Conservation (phyloP, 352 stramenopile genomes). For the Phytopythium chamaehyphon region DNA sequence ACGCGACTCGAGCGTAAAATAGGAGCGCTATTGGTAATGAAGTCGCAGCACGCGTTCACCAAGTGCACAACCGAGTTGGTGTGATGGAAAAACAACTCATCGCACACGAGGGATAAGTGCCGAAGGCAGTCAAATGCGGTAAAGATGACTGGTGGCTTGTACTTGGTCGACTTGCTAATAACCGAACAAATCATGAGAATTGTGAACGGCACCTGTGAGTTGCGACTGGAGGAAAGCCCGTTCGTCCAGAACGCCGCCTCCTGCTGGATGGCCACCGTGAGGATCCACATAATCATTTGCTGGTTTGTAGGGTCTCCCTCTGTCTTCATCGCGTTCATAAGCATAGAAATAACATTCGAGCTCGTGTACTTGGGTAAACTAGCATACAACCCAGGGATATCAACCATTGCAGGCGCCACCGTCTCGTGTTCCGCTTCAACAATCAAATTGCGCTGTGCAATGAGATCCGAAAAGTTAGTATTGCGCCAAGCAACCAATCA, state of each 20-base stretch:
- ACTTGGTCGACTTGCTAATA: constrained; percentile 73
- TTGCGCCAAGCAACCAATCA: background rate
- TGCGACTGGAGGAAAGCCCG: constrained; percentile 74
- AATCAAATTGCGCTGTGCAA: constrained; percentile 48
- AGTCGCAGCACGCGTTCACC: constrained; percentile 83
- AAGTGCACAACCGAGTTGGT: constrained; percentile 77
- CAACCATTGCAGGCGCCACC: constrained; percentile 56
- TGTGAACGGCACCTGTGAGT: constrained; percentile 81
- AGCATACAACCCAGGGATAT: constrained; percentile 71
- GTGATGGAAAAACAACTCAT: constrained; percentile 72
- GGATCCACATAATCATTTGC: constrained; percentile 88
- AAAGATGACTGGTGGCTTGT: constrained; percentile 82
- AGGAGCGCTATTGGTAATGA: constrained; percentile 75
- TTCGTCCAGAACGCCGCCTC: constrained; percentile 83
- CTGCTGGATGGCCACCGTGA: constrained; percentile 83
- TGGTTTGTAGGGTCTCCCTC: constrained; percentile 84
- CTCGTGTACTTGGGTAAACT: constrained; percentile 79
- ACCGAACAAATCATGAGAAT: constrained; percentile 84
- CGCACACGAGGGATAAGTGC: constrained; percentile 72
- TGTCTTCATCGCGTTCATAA: constrained; percentile 81
- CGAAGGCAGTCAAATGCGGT: constrained; percentile 84
- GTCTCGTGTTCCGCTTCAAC: constrained; percentile 77
- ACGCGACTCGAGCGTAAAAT: constrained; percentile 66
- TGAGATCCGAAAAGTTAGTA: constrained; percentile 1
- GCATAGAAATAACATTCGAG: constrained; percentile 78